Conservation (phyloP, 2,329 filamentous ascomycete genomes). For the Cladosporium sp. region DNA sequence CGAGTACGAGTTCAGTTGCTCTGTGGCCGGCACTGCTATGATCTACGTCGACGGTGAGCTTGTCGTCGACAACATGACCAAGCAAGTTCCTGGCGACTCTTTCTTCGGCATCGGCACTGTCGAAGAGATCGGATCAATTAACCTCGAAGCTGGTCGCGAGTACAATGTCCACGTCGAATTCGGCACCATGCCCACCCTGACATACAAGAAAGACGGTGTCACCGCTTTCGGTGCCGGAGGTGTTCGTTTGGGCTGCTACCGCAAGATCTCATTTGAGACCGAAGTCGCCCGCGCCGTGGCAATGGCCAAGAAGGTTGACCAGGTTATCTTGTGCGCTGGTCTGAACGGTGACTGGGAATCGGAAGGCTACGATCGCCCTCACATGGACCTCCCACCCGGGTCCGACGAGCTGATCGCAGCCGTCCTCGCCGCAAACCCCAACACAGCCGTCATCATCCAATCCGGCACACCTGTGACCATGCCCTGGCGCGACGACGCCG, state of each 20-base stretch:
- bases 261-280: conserved; percentile 60
- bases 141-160: conserved; percentile 60
- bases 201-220: conserved; percentile 59
- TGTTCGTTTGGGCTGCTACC: conserved; percentile 62
- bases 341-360: conserved; percentile 79
- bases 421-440: conserved; percentile 67
- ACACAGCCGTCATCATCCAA: conserved; percentile 73
- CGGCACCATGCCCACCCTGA: conserved; percentile 66
- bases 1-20: conserved; percentile 66
- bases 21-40: conserved; percentile 67
- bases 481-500: conserved; percentile 67
- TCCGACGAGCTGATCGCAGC: conserved; percentile 67
- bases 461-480: conserved; percentile 73
- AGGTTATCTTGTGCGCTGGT: conserved; percentile 76
- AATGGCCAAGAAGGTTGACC: conserved; percentile 69
- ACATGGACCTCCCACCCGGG: conserved; percentile 61
- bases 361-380: conserved; percentile 66
- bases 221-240: conserved; percentile 68
- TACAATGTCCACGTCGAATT: conserved; percentile 65
- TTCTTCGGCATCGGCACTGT: conserved; percentile 67
- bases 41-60: conserved; percentile 64
- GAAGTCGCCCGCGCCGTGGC: conserved; percentile 67
- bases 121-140: conserved; percentile 62
- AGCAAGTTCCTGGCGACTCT: conserved; percentile 60
- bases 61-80: conserved; percentile 64